Evolutionary conservation across 108 stramenopile genomes (phyloP).

Genomic region (Conticribra weissflogii): DNA sequence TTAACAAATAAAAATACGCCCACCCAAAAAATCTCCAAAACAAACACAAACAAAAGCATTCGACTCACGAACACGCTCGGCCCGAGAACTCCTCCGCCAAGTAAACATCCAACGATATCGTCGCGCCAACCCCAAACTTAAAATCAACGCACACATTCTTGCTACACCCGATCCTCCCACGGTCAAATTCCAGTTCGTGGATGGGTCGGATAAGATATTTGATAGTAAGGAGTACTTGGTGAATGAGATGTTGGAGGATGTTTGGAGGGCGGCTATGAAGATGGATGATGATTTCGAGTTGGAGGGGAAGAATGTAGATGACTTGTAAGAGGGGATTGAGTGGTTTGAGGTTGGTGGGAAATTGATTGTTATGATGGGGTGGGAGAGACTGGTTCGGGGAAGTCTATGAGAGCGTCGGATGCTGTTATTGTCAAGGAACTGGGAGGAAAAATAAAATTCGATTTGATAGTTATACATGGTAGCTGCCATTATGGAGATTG

Average conservation of each 20-base stretch:
- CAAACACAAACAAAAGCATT: too few species aligned
- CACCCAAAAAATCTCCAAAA: too few species aligned
- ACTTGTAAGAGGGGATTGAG: slow-evolving; percentile 27
- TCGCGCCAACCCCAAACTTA: slow-evolving; percentile 68
- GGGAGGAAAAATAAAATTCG: too few species aligned
- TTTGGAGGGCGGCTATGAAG: slow-evolving; percentile 65
- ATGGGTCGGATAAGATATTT: slow-evolving; percentile 65
- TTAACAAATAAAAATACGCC: too few species aligned
- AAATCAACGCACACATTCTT: slow-evolving; percentile 55
- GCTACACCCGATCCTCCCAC: slow-evolving; percentile 58
- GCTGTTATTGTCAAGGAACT: too few species aligned
- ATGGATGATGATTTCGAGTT: slow-evolving; percentile 64
- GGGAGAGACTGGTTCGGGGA: too few species aligned
- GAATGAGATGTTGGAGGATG: slow-evolving; percentile 70
- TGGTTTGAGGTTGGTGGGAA: not conserved
- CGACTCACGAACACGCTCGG: slow-evolving; percentile 70
- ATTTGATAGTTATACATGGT: too few species aligned
- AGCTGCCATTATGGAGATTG: too few species aligned
- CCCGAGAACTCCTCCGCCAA: slow-evolving; percentile 78
- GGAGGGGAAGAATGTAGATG: slow-evolving; percentile 69
- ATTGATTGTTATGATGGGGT: too few species aligned
- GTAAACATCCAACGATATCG: slow-evolving; percentile 58
- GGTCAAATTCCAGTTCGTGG: slow-evolving; percentile 68
- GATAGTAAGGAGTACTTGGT: slow-evolving; percentile 55
- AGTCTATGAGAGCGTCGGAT: too few species aligned